Base-by-base conservation (phyloP, 306 rosid species). In the Begonia masoniana region DNA sequence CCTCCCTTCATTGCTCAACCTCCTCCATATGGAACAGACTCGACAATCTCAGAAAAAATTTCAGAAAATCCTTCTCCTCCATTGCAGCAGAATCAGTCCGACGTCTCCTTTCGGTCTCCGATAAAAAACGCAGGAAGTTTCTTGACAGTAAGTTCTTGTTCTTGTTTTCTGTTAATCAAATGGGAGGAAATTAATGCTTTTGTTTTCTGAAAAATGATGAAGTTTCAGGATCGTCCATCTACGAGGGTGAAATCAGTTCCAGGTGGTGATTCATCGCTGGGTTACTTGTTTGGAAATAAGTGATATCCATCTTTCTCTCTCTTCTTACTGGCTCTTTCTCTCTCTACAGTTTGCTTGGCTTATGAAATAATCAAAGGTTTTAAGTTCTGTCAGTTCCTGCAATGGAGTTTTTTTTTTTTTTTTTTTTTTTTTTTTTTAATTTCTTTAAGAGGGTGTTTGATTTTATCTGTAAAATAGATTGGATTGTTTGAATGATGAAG, bases 271-370 rank as follows among this genome's bases (percentile, higher is more conserved):
- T 85, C 95, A n/a, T 85, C 95, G 13, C 84, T 85, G 42, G 91
- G 95, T 12, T 81, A 85, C 77, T 75, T 85, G 84, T 85, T 85
- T 68, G 95, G 95, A 70, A 87, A 82, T 68, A 81, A 82, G 82
- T 78, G 74, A 76, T 55, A 3, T n/a, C 12, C 7, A n/a, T 1
- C 4, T 58, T 12, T 58, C 41, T 47, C 24, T 47, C 49, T 26
- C 36, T 24, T 4, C 4, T 4, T 24, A 2, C 2, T 24, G 31
- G 31, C 31, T 1, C 3, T 58, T 12, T 58, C 41, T 58, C 24
- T 31, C 39, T 31, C 7, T 31, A 31, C 0, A 4, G 39, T 3
- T 31, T 31, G 39, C 3, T 7, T 31, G 39, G 7, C 7, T 31
- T 7, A 9, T 31, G 39, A 31, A 31, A 5, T 31, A 31, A 31